Conservation (phyloP, 1,284 basidiomycete species). For the Sphagnurus paluster region DNA sequence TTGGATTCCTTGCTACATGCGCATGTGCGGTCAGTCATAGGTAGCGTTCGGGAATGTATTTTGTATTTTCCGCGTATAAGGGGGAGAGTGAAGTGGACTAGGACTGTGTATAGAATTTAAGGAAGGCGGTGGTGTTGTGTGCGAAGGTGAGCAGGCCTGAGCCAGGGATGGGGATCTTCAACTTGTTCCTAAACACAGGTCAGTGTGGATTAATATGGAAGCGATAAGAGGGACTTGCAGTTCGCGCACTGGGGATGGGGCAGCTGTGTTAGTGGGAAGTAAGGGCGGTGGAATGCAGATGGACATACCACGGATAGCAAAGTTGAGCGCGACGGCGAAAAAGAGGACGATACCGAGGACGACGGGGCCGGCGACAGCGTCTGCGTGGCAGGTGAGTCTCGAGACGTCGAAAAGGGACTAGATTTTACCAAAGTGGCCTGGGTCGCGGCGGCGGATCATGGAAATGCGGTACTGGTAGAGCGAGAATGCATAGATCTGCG, state of each 20-base stretch:
- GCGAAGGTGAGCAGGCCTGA: conserved; percentile 24
- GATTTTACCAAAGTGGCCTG: conserved; percentile 90
- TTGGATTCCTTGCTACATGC: no score
- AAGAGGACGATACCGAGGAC: conserved; percentile 81
- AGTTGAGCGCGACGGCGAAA: conserved; percentile 84
- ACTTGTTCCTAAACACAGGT: conserved; percentile 20
- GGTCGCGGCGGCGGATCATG: conserved; percentile 88
- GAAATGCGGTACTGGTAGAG: conserved; percentile 90
- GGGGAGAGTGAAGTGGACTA: no score
- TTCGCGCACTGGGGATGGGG: conserved; percentile 41
- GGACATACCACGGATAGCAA: conserved; percentile 72
- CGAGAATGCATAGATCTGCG: conserved; percentile 81
- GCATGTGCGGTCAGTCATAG: no score
- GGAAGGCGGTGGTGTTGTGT: conserved; percentile 6
- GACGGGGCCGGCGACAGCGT: conserved; percentile 79
- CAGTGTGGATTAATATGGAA: background rate
- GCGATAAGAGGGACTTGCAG: conserved; percentile 33
- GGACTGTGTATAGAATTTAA: no score
- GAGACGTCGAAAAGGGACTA: conserved; percentile 11
- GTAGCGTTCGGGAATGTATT: no score
- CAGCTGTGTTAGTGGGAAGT: conserved; percentile 2
- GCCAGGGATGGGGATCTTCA: conserved; percentile 36
- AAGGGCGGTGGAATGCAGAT: conserved; percentile 7
- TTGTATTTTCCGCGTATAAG: no score
- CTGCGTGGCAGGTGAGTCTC: conserved; percentile 39